Base-by-base conservation (phyloP, 345 rosid species). In the Noccaea caerulescens region DNA sequence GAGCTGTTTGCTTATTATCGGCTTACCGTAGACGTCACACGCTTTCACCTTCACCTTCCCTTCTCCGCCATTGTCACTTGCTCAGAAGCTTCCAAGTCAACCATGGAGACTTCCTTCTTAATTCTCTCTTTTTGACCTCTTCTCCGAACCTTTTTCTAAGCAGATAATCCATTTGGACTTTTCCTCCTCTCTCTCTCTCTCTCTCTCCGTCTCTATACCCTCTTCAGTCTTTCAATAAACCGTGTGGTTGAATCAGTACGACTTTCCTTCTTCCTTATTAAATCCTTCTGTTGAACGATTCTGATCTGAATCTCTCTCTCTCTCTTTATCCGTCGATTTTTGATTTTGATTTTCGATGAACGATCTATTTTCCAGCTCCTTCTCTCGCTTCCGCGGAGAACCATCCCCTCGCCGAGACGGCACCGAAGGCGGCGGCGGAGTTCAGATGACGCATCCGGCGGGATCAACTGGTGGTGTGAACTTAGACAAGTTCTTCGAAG, bases 401-500 rank as follows among this genome's bases (percentile, higher is more conserved):
- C 75, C 82, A 11, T 78, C 89, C 0, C 88, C 90, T 30, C 79
- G 66, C 42, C 77, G 59, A 52, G 78, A 75, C 38, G 34, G 37
- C 43, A 23, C 74, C 14, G 58, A 45, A 7, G 20, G 55, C 18
- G 72, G 66, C 37, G 59, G 32, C 66, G 64, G 63, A 10, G 51
- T 68, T 52, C 79, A 75, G 70, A 75, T 75, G 79, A 1, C 79
- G 59, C 47, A 75, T 3, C 64, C 79, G 0, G 10, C 69, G 10
- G 78, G 77, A 49, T 73, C 77, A 57, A 73, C 77, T 7, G 89
- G 80, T 14, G 93, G 94, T 2, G 88, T 84, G 66, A 86, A 88
- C 61, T 87, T 95, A 38, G 87, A 95, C 75, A 88, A 82, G 68
- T 95, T 95, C 85, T 92, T 92, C 59, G 85, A 72, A 8, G 97